Conservation (phyloP, 164 flowering plant genomes). For the Pachysandra terminalis region DNA sequence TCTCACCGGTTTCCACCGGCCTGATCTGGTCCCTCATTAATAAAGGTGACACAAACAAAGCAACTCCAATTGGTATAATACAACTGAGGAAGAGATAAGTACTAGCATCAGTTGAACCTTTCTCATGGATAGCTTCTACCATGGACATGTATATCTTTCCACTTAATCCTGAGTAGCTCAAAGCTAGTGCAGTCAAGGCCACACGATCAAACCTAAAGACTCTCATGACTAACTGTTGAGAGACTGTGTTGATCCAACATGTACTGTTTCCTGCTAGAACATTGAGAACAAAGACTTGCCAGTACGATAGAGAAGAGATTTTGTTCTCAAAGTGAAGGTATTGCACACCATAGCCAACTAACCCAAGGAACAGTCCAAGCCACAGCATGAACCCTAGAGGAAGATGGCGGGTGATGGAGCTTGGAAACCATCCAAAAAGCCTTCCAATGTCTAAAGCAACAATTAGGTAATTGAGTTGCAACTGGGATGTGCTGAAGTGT, state of each 20-base stretch:
- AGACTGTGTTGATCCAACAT: conserved; percentile 10
- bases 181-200: neutral
- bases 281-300: conserved; percentile 5
- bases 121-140: neutral
- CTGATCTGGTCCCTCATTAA: too few species aligned
- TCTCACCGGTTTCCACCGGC: neutral
- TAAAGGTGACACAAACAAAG: neutral
- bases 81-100: neutral
- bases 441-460: neutral
- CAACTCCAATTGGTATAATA: neutral
- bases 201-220: neutral
- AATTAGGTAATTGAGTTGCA: neutral
- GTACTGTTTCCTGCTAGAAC: conserved; percentile 10
- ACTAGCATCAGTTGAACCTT: neutral
- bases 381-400: neutral
- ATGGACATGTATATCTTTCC: conserved; percentile 5
- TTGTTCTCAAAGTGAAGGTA: neutral
- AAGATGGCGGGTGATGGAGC: neutral
- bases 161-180: conserved; percentile 9
- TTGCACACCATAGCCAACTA: conserved; percentile 8
- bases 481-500: conserved; percentile 1
- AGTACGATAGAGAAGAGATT: neutral
- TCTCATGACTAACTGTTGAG: neutral
- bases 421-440: conserved; percentile 4
- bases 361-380: neutral